Percentiles rank a stretch among this genome's conserved stretches.
phyloP scores from a whole-genome alignment of 2,329 filamentous ascomycete species.

The Leptographium wingfieldii region DNA sequence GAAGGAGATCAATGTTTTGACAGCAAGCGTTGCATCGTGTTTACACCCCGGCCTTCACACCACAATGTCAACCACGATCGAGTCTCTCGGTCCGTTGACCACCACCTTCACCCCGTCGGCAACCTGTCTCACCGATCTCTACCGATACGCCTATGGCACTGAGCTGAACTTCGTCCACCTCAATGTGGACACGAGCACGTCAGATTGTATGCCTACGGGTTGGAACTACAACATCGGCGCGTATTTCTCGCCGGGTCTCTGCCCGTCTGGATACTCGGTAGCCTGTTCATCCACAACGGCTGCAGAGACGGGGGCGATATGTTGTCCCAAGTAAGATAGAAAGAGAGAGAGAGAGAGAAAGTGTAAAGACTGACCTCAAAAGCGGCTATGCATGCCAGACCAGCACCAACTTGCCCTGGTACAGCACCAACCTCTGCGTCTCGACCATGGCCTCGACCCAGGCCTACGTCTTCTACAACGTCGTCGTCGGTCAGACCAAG shows the following conservation, averaged over 20 bases:
- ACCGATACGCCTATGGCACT: background rate
- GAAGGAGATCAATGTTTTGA: background rate
- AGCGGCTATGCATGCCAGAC: conserved; percentile 4
- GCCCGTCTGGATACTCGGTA: conserved; percentile 5
- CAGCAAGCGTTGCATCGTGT: too few species aligned
- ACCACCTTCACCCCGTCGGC: conserved; percentile 6
- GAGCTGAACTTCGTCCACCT: conserved; percentile 1
- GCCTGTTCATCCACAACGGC: background rate
- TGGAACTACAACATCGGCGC: background rate
- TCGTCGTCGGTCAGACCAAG: background rate
- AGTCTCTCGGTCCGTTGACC: background rate
- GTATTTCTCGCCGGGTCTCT: conserved; percentile 9
- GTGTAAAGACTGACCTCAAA: too few species aligned
- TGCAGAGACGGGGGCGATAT: conserved; percentile 4
- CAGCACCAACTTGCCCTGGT: background rate
- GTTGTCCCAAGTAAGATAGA: conserved; percentile 4
- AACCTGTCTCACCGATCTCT: conserved; percentile 3
- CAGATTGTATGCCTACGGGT: conserved; percentile 1
- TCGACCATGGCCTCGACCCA: background rate
- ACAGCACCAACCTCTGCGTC: conserved; percentile 3
- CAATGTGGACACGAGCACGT: background rate
- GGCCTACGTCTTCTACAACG: conserved; percentile 1
- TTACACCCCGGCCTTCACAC: too few species aligned
- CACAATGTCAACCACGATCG: background rate
- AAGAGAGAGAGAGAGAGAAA: background rate